Evolutionary conservation across 148 eudicot genomes (phyloP), one percentile per base, ranked within the genome.

Genomic region (Pharnaceum exiguum): DNA sequence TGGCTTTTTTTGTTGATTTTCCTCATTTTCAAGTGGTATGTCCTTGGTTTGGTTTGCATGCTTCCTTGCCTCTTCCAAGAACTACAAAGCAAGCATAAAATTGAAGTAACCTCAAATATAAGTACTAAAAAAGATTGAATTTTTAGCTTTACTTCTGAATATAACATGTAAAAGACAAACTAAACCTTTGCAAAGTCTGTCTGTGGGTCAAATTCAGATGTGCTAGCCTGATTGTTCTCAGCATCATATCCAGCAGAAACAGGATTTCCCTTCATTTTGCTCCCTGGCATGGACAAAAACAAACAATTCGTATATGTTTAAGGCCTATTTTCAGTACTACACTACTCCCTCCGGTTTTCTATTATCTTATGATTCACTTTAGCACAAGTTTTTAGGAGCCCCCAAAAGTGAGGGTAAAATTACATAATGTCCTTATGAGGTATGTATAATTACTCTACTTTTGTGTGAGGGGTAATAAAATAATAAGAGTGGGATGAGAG

Each of bases 1-100:
- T 47, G 30, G 22, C 22, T 62, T 54, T 3, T 21, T 47, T 36
- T 36, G 37, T 15, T 46, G 31, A 15, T 21, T 52, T 4, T 37
- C 23, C 5, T 3, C 24, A 3, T 9, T 58, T 48, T 33, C 32
- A 52, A 1, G 15, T 36, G 13, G 32, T 38, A 7, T 25, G 25
- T 24, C 42, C 32, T 68, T 54, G 25, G 37, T 33, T 12, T 60
- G 24, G 5, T 22, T 47, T 28, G 36, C 60, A 54, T 21, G 22
- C 47, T 43, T 55, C 23, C 49, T 69, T 19, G 73, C 67, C 48
- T 69, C 73, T 61, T 69, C 73, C 40, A 69, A 61, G 37, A 69
- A 61, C 73, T 69, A 30, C 12, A 7, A n/a, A n/a, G n/a, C n/a
- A n/a, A n/a, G n/a, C 36, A 45, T 25, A 38, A 10, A 10, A 57